A percentile compares a stretch with the other conserved stretches of the same genome.
phyloP scores from a whole-genome alignment of 2,329 filamentous ascomycete species.

The Aspergillus hortae region DNA sequence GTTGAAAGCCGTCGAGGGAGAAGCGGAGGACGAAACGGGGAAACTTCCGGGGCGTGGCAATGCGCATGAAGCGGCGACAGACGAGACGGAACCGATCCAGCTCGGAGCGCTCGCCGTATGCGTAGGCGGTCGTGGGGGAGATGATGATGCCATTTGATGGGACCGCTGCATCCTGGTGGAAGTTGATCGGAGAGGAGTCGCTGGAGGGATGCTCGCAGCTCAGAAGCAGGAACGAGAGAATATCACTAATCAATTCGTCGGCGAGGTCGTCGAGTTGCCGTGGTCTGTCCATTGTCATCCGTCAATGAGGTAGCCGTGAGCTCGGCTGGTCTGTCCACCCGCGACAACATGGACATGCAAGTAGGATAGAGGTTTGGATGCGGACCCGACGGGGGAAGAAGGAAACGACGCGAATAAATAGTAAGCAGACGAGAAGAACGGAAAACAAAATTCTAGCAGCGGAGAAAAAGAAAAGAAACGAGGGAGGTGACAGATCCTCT shows the following conservation, averaged over 20 bases:
- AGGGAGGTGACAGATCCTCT: constrained; percentile 23
- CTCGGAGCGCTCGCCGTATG: constrained; percentile 31
- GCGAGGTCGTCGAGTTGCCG: constrained; percentile 33
- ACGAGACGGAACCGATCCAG: constrained; percentile 40
- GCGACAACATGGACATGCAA: constrained; percentile 30
- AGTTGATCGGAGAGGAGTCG: constrained; percentile 10
- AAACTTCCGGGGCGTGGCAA: constrained; percentile 39
- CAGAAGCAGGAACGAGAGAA: constrained; percentile 28
- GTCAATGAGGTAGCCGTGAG: constrained; percentile 29
- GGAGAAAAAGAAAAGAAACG: constrained; percentile 9
- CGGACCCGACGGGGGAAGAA: neutral
- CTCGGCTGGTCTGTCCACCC: constrained; percentile 27
- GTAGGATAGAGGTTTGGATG: neutral
- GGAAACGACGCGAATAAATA: neutral
- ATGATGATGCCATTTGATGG: constrained; percentile 5
- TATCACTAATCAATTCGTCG: constrained; percentile 34
- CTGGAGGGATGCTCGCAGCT: constrained; percentile 14
- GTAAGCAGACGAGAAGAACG: neutral
- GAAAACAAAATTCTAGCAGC: neutral
- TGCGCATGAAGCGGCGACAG: constrained; percentile 39
- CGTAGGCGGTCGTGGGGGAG: neutral
- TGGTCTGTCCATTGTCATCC: constrained; percentile 30
- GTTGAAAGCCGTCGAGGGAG: constrained; percentile 31
- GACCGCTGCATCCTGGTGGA: neutral
- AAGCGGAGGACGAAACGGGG: constrained; percentile 35